Conservation (phyloP, 352 stramenopile species). For the Phytopythium cucurbitacearum region DNA sequence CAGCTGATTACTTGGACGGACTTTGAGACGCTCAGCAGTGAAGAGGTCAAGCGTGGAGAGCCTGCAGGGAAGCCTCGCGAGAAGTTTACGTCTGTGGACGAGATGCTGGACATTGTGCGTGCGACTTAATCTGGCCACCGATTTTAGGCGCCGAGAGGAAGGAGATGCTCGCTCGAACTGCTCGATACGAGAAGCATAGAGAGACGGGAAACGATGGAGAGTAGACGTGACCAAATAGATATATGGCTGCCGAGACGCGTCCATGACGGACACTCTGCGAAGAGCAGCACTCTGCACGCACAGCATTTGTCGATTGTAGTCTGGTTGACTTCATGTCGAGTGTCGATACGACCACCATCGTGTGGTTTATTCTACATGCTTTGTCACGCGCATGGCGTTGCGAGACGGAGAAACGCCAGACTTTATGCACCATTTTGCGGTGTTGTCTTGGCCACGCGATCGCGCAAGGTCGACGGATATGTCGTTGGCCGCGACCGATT, state of each 20-base stretch:
- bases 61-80: slow-evolving; percentile 65
- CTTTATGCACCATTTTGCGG: too few relatives aligned
- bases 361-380: too few relatives aligned
- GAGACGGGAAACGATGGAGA: too few relatives aligned
- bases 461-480: slow-evolving; percentile 52
- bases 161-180: slow-evolving; percentile 7
- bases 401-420: too few relatives aligned
- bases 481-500: slow-evolving; percentile 40
- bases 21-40: slow-evolving; percentile 50
- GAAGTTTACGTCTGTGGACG: slow-evolving; percentile 73
- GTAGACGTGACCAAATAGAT: too few relatives aligned
- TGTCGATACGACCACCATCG: too few relatives aligned
- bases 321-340: too few relatives aligned
- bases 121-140: not conserved
- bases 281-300: too few relatives aligned
- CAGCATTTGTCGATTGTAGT: too few relatives aligned
- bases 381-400: too few relatives aligned
- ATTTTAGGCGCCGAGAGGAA: not conserved
- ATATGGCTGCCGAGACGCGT: too few relatives aligned
- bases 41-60: slow-evolving; percentile 59
- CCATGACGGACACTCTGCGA: too few relatives aligned
- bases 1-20: slow-evolving; percentile 70
- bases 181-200: not conserved
- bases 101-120: slow-evolving; percentile 55
- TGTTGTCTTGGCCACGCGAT: slow-evolving; percentile 17